phyloP scores from a whole-genome alignment of 371 early-diverging fungal genomes.

The Mucor indicus region DNA sequence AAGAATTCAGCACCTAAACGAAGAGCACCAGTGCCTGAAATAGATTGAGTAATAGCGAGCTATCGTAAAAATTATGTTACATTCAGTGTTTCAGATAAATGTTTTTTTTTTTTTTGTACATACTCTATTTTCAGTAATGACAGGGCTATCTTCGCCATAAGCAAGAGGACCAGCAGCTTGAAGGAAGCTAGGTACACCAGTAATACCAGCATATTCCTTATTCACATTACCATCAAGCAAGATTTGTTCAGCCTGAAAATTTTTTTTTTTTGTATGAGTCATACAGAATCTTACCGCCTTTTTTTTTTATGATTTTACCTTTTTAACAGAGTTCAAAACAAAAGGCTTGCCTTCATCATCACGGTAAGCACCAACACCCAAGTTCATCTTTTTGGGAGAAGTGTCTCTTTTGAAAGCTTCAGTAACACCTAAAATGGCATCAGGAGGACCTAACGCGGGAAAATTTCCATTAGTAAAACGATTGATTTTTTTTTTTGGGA shows the following conservation, averaged over 20 bases:
- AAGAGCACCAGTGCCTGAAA: conserved; percentile 97
- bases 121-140: conserved; percentile 73
- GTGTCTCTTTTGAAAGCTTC: conserved; percentile 95
- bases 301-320: too few relatives aligned
- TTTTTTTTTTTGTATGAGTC: too few relatives aligned
- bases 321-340: conserved; percentile 84
- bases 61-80: conserved; percentile 18
- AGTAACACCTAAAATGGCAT: conserved; percentile 94
- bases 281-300: background rate
- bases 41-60: conserved; percentile 89
- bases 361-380: conserved; percentile 98
- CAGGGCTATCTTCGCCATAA: conserved; percentile 76
- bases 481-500: too few relatives aligned
- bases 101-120: conserved; percentile 23
- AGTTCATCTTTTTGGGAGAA: conserved; percentile 92
- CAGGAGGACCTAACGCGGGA: conserved; percentile 77
- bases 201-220: conserved; percentile 97
- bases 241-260: conserved; percentile 77
- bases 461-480: too few relatives aligned
- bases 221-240: conserved; percentile 69
- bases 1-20: conserved; percentile 94
- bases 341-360: conserved; percentile 93
- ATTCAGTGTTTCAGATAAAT: background rate
- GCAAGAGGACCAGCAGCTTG: conserved; percentile 84
- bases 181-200: conserved; percentile 86